Percentiles rank a stretch among this genome's conserved stretches.
phyloP scores from a whole-genome alignment of 176 grass and related monocot species.

The Cenchrus fungigraminus region DNA sequence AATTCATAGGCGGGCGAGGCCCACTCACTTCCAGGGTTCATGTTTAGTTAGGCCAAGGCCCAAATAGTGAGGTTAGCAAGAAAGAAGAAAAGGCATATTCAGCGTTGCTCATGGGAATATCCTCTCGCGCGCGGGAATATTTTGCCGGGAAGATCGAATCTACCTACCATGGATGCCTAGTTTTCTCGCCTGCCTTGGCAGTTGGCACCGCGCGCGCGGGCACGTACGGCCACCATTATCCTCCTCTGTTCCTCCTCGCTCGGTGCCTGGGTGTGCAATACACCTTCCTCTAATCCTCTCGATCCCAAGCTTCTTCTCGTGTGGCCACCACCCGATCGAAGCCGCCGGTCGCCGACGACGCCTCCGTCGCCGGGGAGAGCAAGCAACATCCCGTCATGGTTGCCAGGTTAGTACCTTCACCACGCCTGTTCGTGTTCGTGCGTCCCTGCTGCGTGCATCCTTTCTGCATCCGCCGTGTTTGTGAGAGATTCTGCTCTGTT shows the following conservation, averaged over 20 bases:
- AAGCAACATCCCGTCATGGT: neutral
- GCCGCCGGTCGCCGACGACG: neutral
- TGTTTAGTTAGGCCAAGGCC: neutral
- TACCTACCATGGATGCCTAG: conserved; percentile 16
- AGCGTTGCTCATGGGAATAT: conserved; percentile 25
- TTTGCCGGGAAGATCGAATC: conserved; percentile 44
- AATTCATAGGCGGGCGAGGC: no score
- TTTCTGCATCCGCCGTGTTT: neutral
- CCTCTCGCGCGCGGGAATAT: conserved; percentile 36
- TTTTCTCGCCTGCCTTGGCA: neutral
- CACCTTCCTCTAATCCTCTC: neutral
- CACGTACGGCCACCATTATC: neutral
- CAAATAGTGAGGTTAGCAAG: accelerated
- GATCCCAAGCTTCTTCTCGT: neutral
- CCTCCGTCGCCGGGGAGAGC: neutral
- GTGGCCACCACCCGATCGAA: neutral
- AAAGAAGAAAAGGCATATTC: neutral
- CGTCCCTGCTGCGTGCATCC: neutral
- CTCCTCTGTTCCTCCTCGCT: neutral
- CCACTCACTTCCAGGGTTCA: neutral
- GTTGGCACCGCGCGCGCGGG: conserved; percentile 16
- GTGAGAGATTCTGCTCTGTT: neutral
- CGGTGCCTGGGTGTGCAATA: neutral
- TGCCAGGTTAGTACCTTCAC: neutral
- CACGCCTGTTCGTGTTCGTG: no score